Base-by-base conservation (phyloP, 208 protist genomes). In the Acanthamoeba castellanii region DNA sequence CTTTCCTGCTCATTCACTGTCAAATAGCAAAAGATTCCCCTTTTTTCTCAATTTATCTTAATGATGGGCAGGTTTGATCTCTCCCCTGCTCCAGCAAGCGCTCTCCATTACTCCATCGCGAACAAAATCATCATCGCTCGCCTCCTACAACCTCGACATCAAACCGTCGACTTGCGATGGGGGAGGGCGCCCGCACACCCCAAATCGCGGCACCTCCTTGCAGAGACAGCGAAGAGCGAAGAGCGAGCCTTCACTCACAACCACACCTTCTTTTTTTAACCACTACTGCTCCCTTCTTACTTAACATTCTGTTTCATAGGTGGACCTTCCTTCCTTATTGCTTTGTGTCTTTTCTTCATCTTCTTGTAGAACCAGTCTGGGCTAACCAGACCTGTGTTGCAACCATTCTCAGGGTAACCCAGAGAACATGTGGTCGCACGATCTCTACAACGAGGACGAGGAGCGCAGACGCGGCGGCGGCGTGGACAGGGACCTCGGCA, bases 361-460 rank as follows among this genome's bases (percentile, higher is more conserved):
- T 70, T 22, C n/a, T 70, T 22, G 61, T 9, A 7, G 61, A 70
- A 70, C 61, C 20, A 70, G 25, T 4, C 2, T 3, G 61, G 61
- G 9, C 20, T 70, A 70, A 74, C 66, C 8, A 27, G 16, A 27
- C 5, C 27, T 68, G 61, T 18, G 27, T 27, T 18, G 32, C 47
- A 9, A 5, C 37, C 11, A 7, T 13, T 55, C 52, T 11, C 52
- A 88, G 81, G 81, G 81, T 37, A 64, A 88, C 47, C 81, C 81
- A 25, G 81, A 88, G 45, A 50, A 6, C n/a, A 8, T 16, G 27
- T 88, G 81, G 81, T 64, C 81, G 81, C 81, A 88, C 52, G 81
- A 88, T 25, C 81, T 88, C 81, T 88, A 88, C 81, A 64, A 88
- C 81, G 81, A 88, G 30, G 47, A 55, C 14, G 81, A 88, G 50